These are phyloP conservation scores for Tylopilus sp. DNA, from an alignment of 1,284 basidiomycete species.

Conservation along the genomic window DNA sequence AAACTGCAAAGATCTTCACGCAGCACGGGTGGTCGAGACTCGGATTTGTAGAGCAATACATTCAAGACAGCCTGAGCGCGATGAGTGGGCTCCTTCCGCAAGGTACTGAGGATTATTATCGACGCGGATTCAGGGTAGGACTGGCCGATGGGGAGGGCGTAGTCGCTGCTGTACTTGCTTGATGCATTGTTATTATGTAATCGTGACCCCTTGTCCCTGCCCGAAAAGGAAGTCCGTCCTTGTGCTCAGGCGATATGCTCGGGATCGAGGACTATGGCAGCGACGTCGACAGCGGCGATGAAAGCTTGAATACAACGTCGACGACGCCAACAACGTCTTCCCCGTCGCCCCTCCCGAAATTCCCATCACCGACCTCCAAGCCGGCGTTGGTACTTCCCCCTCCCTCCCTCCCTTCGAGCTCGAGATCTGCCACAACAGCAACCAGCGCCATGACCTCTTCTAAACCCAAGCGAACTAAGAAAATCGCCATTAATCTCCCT, in stretches of 20 bases:
- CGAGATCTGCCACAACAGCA: slow-evolving; percentile 26
- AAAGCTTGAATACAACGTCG: slow-evolving; percentile 24
- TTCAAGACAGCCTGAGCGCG: slow-evolving; percentile 44
- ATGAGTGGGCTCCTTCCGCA: slow-evolving; percentile 29
- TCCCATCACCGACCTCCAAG: slow-evolving; percentile 30
- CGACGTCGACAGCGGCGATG: slow-evolving; percentile 54
- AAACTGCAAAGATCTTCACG: slow-evolving; percentile 61
- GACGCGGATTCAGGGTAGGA: slow-evolving; percentile 15
- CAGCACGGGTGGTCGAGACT: slow-evolving; percentile 52
- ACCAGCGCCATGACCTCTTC: too few species aligned
- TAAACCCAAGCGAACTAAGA: slow-evolving; percentile 53
- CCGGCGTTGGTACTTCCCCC: slow-evolving; percentile 39
- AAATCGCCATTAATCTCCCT: slow-evolving; percentile 67
- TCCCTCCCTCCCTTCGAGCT: slow-evolving; percentile 29
- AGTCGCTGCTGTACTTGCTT: slow-evolving; percentile 12
- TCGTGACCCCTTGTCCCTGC: background rate
- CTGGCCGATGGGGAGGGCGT: slow-evolving; percentile 16
- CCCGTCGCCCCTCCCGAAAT: slow-evolving; percentile 22
- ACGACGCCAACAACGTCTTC: slow-evolving; percentile 8
- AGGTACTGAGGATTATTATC: slow-evolving; percentile 15
- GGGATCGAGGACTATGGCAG: slow-evolving; percentile 73
- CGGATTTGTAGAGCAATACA: slow-evolving; percentile 64
- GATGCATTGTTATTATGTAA: background rate
- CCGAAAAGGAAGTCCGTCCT: background rate
- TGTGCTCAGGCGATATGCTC: slow-evolving; percentile 49